Evolutionary conservation across 352 stramenopile species (phyloP), one percentile per base, ranked within the genome.

Genomic region (Pythium graminicola): DNA sequence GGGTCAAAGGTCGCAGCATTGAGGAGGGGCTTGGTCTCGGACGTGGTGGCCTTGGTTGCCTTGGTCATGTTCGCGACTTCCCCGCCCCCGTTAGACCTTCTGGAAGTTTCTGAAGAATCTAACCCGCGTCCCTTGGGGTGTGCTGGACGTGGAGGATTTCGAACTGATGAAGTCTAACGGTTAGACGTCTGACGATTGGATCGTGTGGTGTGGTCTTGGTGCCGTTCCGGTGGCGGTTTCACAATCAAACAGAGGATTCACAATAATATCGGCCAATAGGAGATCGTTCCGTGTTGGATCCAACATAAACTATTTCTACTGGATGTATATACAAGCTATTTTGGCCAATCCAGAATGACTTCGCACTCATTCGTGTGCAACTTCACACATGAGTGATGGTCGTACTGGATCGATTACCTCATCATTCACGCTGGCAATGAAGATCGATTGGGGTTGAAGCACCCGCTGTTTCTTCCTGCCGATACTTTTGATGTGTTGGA

Each of bases 21-120:
- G 44, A 73, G 59, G 54, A 73, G 54, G 53, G 65, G 65, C 58
- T 65, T 64, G 32, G 57, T 49, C 62, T 73, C 65, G 27, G 51
- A 51, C 40, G 41, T 23, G 28, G 45, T 62, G 13, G 42, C 14
- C 1, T 32, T 26, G 38, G 53, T 60, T 26, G 17, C 35, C 53
- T 50, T 54, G 26, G 3, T 48, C 29, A 35, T 3, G 22, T 5
- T 11, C 35, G 6, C n/a, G 35, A 41, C 6, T 8, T 36, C 8
- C 14, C 31, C 31, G 31, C 17, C 11, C 13, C 27, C 8, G 36
- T 56, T 56, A 48, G 38, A 47, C 49, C 36, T 58, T 51, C 51
- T 43, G 28, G 51, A 46, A 43, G 41, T n/a, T 58, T 39, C 26
- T 35, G 4, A 9, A 16, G 24, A 1, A 17, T 49, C 24, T 49